Evolutionary conservation across 345 rosid genomes (phyloP).

Genomic region (Cardamine resedifolia): DNA sequence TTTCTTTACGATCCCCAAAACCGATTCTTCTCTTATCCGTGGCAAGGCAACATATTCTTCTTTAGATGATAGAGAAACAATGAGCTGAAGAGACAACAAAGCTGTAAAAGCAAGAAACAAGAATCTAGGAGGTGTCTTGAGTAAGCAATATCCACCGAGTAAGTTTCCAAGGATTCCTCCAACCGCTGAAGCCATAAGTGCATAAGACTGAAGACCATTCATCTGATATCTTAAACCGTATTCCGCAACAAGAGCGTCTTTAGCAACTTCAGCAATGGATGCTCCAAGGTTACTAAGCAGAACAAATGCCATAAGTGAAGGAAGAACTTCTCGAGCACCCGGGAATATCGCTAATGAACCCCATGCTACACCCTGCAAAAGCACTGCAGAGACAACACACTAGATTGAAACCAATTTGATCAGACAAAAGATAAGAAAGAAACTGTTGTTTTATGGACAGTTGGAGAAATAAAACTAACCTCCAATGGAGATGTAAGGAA

Average conservation of each 20-base stretch:
- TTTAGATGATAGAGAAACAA: constrained; percentile 43
- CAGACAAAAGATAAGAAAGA: constrained; percentile 28
- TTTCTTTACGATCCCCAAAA: constrained; percentile 46
- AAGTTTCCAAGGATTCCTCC: constrained; percentile 84
- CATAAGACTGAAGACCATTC: constrained; percentile 65
- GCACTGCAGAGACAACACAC: constrained; percentile 44
- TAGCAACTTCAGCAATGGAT: constrained; percentile 75
- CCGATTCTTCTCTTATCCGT: constrained; percentile 18
- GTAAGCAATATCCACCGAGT: constrained; percentile 61
- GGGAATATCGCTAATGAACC: constrained; percentile 60
- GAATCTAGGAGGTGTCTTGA: constrained; percentile 45
- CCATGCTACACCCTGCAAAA: constrained; percentile 80
- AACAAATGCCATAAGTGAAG: constrained; percentile 56
- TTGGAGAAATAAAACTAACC: constrained; percentile 16
- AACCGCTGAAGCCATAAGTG: constrained; percentile 77
- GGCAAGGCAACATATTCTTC: constrained; percentile 62
- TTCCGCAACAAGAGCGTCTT: constrained; percentile 86
- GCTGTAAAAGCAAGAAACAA: constrained; percentile 57
- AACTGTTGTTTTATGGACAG: constrained; percentile 47
- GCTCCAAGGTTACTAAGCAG: constrained; percentile 81
- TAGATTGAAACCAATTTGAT: constrained; percentile 46
- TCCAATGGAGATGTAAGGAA: constrained; percentile 11
- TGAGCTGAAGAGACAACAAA: constrained; percentile 57
- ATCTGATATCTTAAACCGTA: constrained; percentile 55
- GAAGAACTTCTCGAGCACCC: constrained; percentile 56